Conservation (phyloP, 805 yeast species). For the Saturnispora bothae region DNA sequence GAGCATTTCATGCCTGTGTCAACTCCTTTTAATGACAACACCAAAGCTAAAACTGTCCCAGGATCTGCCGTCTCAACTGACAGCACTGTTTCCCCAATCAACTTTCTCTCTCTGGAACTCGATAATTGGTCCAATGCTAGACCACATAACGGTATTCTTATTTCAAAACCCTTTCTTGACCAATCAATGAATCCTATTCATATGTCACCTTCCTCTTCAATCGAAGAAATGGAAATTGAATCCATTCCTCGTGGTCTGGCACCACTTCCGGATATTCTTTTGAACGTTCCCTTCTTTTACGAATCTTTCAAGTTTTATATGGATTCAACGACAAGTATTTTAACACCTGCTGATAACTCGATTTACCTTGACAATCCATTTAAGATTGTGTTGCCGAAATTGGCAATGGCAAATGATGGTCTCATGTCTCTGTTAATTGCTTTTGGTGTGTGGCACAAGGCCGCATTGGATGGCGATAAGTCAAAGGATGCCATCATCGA, state of each 20-base stretch:
- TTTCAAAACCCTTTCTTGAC: conserved; percentile 14
- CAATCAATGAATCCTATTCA: conserved; percentile 1
- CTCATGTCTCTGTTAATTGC: conserved; percentile 47
- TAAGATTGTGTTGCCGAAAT: conserved; percentile 49
- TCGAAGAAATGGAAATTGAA: conserved; percentile 17
- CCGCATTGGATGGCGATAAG: conserved; percentile 18
- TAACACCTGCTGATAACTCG: conserved; percentile 56
- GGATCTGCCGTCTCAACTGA: background rate
- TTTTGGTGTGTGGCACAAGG: conserved; percentile 35
- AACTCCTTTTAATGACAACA: too few relatives aligned
- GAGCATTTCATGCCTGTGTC: background rate
- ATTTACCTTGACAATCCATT: conserved; percentile 63
- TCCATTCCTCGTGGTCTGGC: conserved; percentile 26
- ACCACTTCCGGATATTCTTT: conserved; percentile 53
- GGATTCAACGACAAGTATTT: conserved; percentile 45
- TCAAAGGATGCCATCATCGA: conserved; percentile 31
- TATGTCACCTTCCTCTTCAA: conserved; percentile 13
- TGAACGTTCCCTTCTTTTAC: conserved; percentile 48
- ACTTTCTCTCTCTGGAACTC: conserved; percentile 14
- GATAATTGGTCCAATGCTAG: conserved; percentile 5
- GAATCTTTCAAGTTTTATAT: conserved; percentile 56
- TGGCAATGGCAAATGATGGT: conserved; percentile 53
- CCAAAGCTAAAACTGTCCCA: background rate
- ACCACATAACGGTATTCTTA: conserved; percentile 2
- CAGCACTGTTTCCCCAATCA: background rate